phyloP scores from a whole-genome alignment of 495 filamentous ascomycete species.

The Penicillium samsonianum region DNA sequence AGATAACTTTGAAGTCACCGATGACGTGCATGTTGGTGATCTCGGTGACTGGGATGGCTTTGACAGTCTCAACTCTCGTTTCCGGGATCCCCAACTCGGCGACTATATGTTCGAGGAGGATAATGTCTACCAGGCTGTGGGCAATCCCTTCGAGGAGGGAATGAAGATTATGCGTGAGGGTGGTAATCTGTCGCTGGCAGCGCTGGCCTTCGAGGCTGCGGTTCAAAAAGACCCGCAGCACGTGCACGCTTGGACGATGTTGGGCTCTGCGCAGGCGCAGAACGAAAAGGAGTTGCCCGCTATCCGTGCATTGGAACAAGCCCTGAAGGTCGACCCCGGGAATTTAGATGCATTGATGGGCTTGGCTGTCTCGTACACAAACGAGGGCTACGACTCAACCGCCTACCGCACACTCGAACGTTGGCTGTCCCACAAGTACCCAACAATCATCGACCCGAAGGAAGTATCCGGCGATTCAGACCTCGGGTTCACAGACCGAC shows the following conservation, averaged over 20 bases:
- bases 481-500: constrained; percentile 89
- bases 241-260: constrained; percentile 87
- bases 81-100: constrained; percentile 72
- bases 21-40: constrained; percentile 65
- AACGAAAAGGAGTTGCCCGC: constrained; percentile 98
- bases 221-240: constrained; percentile 86
- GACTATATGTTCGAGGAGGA: constrained; percentile 95
- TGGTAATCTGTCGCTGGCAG: constrained; percentile 90
- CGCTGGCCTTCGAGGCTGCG: constrained; percentile 95
- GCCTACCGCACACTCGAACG: constrained; percentile 96
- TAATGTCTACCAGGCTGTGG: constrained; percentile 76
- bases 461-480: constrained; percentile 70
- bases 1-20: constrained; percentile 54
- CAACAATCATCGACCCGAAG: constrained; percentile 66
- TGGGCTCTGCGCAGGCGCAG: constrained; percentile 90
- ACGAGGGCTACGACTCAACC: constrained; percentile 96
- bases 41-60: constrained; percentile 73
- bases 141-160: constrained; percentile 86
- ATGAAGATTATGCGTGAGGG: constrained; percentile 87
- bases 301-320: constrained; percentile 95
- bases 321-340: constrained; percentile 79
- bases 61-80: constrained; percentile 58
- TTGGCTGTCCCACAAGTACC: constrained; percentile 93
- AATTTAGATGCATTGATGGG: constrained; percentile 93
- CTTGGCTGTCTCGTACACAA: constrained; percentile 96